phyloP scores from a whole-genome alignment of 2,329 filamentous ascomycete genomes.

The Epichloe uncinata region DNA sequence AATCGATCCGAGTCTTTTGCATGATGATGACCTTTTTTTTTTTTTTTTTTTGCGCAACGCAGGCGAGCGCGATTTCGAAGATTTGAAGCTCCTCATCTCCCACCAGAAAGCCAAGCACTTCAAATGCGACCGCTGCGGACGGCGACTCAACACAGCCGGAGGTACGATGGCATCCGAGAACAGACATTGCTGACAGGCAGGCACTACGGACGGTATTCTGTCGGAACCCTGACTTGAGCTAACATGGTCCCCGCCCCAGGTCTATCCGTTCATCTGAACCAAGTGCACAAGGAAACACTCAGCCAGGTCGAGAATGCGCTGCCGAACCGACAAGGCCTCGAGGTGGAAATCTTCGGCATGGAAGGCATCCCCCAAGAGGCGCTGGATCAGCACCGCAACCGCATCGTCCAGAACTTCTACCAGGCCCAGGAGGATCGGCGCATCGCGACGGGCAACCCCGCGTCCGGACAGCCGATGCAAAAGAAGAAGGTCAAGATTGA shows the following conservation, averaged over 20 bases:
- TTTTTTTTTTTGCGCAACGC: neutral
- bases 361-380: slow-evolving; percentile 82
- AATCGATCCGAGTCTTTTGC: neutral
- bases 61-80: slow-evolving; percentile 93
- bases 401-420: slow-evolving; percentile 76
- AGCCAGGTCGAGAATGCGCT: slow-evolving; percentile 84
- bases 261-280: slow-evolving; percentile 92
- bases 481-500: slow-evolving; percentile 64
- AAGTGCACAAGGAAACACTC: slow-evolving; percentile 92
- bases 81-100: slow-evolving; percentile 88
- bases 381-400: slow-evolving; percentile 69
- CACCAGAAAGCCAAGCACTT: slow-evolving; percentile 99
- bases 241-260: slow-evolving; percentile 35
- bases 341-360: slow-evolving; percentile 97
- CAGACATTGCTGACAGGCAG: neutral
- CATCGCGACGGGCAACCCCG: slow-evolving; percentile 70
- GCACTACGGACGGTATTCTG: no score
- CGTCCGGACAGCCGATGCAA: slow-evolving; percentile 48
- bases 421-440: slow-evolving; percentile 73
- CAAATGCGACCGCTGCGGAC: slow-evolving; percentile 84
- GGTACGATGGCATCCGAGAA: slow-evolving; percentile 38
- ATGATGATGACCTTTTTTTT: slow-evolving; percentile 12
- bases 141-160: slow-evolving; percentile 85
- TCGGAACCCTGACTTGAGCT: neutral
- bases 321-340: slow-evolving; percentile 69